Base-by-base conservation (phyloP, 2,329 filamentous ascomycete species). In the Dothistroma pini region DNA sequence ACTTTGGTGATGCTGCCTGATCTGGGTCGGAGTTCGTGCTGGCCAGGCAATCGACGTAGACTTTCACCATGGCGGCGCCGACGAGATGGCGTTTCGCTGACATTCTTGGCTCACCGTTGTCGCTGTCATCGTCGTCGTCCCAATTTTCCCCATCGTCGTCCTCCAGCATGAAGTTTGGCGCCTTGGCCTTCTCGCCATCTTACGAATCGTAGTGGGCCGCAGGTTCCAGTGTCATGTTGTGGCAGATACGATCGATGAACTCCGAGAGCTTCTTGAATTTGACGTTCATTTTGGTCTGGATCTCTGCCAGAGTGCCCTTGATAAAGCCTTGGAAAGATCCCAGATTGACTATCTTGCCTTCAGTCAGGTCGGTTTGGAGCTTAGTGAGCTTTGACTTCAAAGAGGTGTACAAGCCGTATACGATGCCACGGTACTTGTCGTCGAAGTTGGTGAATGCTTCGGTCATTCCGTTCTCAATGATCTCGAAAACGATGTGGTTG, bases 301-400 rank as follows among this genome's bases (percentile, higher is more conserved):
- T 38, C 4, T 57, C 31, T 14, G 12, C 31, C 16, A 34, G 21
- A 16, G 55, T 57, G n/a, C 47, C 44, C 14, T 21, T 34, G 29
- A 57, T 57, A 25, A 49, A 57, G 22, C 19, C 12, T 25, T 29
- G 12, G 31, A 57, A 57, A 8, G 44, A 12, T n/a, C 44, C 55
- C 55, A 57, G 25, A 25, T 57, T 34, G 47, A 47, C 34, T 1
- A 49, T 22, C 31, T 51, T 29, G 29, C 55, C 55, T 38, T 38
- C 47, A 3, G 55, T 57, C 11, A 57, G 44, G 4, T 35, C 10
- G 11, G 7, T 38, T 12, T 47, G 29, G n/a, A 57, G 47, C 22
- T 31, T 22, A 25, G 19, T 34, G 25, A 57, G 47, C 25, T 51
- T 35, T 11, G 29, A 10, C 11, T 35, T 49, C 22, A 57, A 47